These are phyloP conservation scores for Drosera capensis DNA, from an alignment of 148 eudicot species.

Conservation along the genomic window DNA sequence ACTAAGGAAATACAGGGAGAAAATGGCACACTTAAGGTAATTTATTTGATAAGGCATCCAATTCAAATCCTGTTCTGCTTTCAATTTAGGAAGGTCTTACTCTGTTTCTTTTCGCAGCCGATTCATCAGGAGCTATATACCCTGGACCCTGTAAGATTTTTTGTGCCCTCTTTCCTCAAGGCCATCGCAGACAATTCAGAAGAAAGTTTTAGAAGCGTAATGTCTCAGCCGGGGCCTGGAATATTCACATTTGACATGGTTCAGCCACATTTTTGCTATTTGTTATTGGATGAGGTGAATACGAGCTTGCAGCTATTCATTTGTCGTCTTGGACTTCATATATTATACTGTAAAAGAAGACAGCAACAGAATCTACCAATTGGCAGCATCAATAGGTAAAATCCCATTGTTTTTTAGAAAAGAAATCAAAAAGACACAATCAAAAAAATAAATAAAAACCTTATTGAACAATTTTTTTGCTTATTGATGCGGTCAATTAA, in stretches of 20 bases:
- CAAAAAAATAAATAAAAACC: no score
- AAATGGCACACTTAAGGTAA: no score
- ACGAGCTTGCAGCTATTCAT: slow-evolving; percentile 6
- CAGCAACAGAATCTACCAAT: no score
- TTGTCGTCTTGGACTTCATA: slow-evolving; percentile 1
- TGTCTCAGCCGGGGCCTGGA: slow-evolving; percentile 78
- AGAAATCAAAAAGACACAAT: no score
- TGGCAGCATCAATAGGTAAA: no score
- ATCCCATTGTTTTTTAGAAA: no score
- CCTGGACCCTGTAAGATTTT: slow-evolving; percentile 54
- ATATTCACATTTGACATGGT: slow-evolving; percentile 74
- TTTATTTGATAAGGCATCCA: no score
- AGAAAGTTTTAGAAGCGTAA: slow-evolving; percentile 49
- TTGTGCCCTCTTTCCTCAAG: slow-evolving; percentile 59
- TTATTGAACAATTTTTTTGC: no score
- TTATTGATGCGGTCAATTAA: no score
- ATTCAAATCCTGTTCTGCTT: no score
- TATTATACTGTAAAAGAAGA: slow-evolving; percentile 3
- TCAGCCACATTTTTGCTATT: slow-evolving; percentile 68
- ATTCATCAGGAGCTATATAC: slow-evolving; percentile 57
- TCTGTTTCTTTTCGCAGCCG: slow-evolving; percentile 29
- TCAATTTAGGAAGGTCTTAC: no score
- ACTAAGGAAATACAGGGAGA: no score
- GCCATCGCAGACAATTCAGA: slow-evolving; percentile 56
- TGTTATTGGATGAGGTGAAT: slow-evolving; percentile 67